These are phyloP conservation scores for Platanus orientalis DNA, from an alignment of 164 flowering plant genomes.

Conservation along the genomic window DNA sequence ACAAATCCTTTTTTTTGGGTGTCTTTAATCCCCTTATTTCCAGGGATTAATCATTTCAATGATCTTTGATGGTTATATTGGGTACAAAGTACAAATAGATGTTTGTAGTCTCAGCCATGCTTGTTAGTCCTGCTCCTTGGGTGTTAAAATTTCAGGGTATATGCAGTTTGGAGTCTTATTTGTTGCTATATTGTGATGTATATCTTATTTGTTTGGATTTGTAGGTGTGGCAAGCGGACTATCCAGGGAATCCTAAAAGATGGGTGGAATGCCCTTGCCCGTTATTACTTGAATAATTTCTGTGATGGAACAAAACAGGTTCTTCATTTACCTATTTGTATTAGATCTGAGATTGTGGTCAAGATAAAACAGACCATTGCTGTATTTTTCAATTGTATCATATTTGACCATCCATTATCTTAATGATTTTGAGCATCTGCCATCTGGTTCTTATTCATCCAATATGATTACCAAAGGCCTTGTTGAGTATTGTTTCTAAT, in stretches of 20 bases:
- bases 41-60: too few relatives aligned
- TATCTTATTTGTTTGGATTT: constrained; percentile 10
- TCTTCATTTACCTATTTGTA: neutral
- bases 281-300: constrained; percentile 93
- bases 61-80: too few relatives aligned
- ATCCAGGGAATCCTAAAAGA: constrained; percentile 71
- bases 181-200: neutral
- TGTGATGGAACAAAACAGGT: constrained; percentile 94
- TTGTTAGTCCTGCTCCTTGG: too few relatives aligned
- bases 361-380: neutral
- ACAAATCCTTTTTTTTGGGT: too few relatives aligned
- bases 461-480: neutral
- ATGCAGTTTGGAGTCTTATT: neutral
- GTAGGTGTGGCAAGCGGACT: constrained; percentile 82
- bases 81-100: too few relatives aligned
- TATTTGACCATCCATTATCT: neutral
- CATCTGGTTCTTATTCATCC: neutral
- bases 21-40: too few relatives aligned
- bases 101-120: too few relatives aligned
- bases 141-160: too few relatives aligned
- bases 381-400: neutral
- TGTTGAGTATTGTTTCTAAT: too few relatives aligned
- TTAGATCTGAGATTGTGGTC: neutral
- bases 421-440: neutral
- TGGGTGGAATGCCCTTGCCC: constrained; percentile 71